A percentile compares a stretch with the other conserved stretches of the same genome.
Evolutionary conservation across 768 basidiomycete genomes (phyloP).

Genomic region (Podaxis rugospora): DNA sequence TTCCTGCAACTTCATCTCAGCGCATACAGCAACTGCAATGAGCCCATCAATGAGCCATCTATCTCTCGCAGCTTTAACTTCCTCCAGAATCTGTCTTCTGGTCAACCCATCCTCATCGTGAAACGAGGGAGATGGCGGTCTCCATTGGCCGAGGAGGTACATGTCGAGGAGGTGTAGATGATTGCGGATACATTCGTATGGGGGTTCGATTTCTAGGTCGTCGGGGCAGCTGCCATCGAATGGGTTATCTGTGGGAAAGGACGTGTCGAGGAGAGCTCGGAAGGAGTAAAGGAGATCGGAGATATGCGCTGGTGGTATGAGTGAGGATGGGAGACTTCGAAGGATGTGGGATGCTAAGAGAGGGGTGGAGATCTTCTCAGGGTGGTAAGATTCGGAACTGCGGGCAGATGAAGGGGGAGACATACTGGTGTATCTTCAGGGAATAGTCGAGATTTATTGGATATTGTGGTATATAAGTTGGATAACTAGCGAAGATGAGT

Average conservation of each 20-base stretch:
- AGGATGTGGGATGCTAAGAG: slow-evolving; percentile 51
- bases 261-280: slow-evolving; percentile 31
- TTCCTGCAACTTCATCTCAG: slow-evolving; percentile 29
- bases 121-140: slow-evolving; percentile 1
- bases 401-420: background rate
- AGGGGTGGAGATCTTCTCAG: slow-evolving; percentile 44
- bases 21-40: slow-evolving; percentile 45
- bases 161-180: slow-evolving; percentile 60
- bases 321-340: slow-evolving; percentile 40
- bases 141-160: slow-evolving; percentile 60
- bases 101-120: slow-evolving; percentile 5
- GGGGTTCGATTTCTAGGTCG: slow-evolving; percentile 11
- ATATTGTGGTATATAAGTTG: slow-evolving; percentile 31
- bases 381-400: background rate
- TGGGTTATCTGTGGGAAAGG: slow-evolving; percentile 26
- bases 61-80: slow-evolving; percentile 33
- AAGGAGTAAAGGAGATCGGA: slow-evolving; percentile 29
- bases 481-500: slow-evolving; percentile 22
- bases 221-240: slow-evolving; percentile 26
- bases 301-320: slow-evolving; percentile 32
- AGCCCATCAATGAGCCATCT: slow-evolving; percentile 45
- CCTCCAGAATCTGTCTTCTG: slow-evolving; percentile 13
- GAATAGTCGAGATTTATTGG: slow-evolving; percentile 31
- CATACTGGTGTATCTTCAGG: slow-evolving; percentile 29
- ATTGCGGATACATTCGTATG: slow-evolving; percentile 43